A percentile compares a stretch with the other conserved stretches of the same genome.
phyloP scores from a whole-genome alignment of 306 rosid genomes.

The Rubus idaeus region DNA sequence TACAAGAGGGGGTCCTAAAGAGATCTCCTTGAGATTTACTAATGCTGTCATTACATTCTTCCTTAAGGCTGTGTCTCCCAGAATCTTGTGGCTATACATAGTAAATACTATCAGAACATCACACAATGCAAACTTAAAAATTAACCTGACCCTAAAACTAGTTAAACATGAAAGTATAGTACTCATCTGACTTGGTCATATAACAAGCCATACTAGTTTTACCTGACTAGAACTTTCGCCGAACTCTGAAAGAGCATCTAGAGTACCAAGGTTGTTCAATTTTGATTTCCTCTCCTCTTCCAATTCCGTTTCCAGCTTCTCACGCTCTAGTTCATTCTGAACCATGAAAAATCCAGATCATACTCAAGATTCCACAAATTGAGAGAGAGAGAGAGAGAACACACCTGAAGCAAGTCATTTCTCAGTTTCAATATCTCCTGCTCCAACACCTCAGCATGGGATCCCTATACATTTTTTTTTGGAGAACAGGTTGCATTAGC shows the following conservation, averaged over 20 bases:
- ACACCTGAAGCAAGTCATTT: slow-evolving; percentile 84
- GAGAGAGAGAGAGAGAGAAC: slow-evolving; percentile 10
- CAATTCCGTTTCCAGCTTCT: slow-evolving; percentile 76
- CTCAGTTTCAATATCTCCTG: slow-evolving; percentile 83
- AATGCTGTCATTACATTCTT: slow-evolving; percentile 46
- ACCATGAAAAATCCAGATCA: slow-evolving; percentile 25
- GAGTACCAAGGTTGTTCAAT: slow-evolving; percentile 49
- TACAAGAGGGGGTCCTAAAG: slow-evolving; percentile 73
- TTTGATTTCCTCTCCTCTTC: slow-evolving; percentile 86
- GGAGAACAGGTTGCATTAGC: slow-evolving; percentile 2
- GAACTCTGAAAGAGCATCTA: slow-evolving; percentile 46
- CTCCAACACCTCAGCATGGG: slow-evolving; percentile 90
- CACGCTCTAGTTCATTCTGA: slow-evolving; percentile 88
- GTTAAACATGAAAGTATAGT: neutral
- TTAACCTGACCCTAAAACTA: neutral
- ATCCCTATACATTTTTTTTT: slow-evolving; percentile 56
- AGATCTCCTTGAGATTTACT: slow-evolving; percentile 56
- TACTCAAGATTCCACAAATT: slow-evolving; percentile 2
- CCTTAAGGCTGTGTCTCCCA: slow-evolving; percentile 40
- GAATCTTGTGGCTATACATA: slow-evolving; percentile 47
- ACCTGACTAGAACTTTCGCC: slow-evolving; percentile 61
- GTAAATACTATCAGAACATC: slow-evolving; percentile 21
- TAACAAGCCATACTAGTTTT: slow-evolving; percentile 16
- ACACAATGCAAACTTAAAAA: neutral
- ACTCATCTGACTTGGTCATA: neutral